Evolutionary conservation across 176 grass and related monocot species (phyloP).

Genomic region (Avena eriantha): DNA sequence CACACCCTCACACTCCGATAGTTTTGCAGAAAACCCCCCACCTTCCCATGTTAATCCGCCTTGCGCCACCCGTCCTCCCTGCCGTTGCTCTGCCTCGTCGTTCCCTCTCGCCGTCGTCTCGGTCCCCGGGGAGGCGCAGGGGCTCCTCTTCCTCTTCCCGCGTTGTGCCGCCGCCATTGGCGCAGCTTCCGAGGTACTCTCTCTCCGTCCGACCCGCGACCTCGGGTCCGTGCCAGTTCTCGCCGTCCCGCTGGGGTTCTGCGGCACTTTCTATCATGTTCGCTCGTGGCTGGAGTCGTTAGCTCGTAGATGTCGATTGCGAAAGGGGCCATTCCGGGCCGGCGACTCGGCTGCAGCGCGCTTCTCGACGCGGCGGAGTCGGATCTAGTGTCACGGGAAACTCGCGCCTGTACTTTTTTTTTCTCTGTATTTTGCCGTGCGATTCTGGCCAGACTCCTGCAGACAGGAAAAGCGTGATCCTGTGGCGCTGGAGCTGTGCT

Average conservation of each 20-base stretch:
- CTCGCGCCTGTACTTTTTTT: background rate
- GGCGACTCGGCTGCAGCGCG: no score
- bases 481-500: background rate
- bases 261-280: background rate
- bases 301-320: background rate
- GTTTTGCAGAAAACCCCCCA: background rate
- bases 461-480: background rate
- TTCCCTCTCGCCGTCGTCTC: constrained; percentile 23
- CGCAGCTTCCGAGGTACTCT: background rate
- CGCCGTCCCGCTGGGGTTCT: background rate
- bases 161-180: constrained; percentile 30
- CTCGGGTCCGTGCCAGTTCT: background rate
- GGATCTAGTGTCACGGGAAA: background rate
- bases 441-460: constrained; percentile 10
- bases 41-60: background rate
- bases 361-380: background rate
- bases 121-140: background rate
- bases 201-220: background rate
- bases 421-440: background rate
- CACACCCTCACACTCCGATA: no score
- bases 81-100: background rate
- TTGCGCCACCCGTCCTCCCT: constrained; percentile 3
- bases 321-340: background rate
- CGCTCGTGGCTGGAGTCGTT: background rate
- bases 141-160: background rate